Evolutionary conservation across 345 rosid genomes (phyloP), one percentile per base, ranked within the genome.

Genomic region (Laguncularia racemosa): DNA sequence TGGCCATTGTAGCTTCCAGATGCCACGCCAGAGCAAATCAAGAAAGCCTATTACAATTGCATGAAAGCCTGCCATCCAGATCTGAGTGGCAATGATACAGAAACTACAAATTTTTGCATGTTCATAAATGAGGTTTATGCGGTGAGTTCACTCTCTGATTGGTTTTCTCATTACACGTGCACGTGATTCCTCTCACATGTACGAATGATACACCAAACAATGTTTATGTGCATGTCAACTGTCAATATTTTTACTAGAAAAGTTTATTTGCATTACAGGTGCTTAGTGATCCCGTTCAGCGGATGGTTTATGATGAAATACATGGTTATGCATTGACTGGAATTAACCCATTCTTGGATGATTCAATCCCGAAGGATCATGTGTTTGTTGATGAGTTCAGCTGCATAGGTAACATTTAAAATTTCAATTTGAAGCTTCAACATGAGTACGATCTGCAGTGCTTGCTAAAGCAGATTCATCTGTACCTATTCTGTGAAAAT

Each of bases 31-130:
- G 86, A 65, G 47, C 89, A 92, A 83, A 92, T 92, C 49, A 92
- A 86, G 83, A 83, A 84, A 71, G 97, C 99, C 0, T 92, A 92
- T 64, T 89, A 92, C 70, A 92, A 85, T 55, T 92, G 97, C 84
- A 92, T 92, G 96, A 92, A 89, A 67, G 81, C 84, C 50, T 92
- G 99, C 5, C 99, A 92, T 83, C 97, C 99, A 3, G 99, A 92
- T 47, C 74, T 92, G 68, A 92, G 96, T 48, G 99, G 97, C 2
- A 53, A 85, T 60, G 88, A 83, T 57, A 75, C 86, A 0, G 96
- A 86, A 58, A 81, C 89, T 12, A 92, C 84, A 2, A 92, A 92
- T 61, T 92, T 92, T 79, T 92, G 99, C 78, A 86, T 82, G 77
- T 92, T 92, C 85, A 83, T 92, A 12, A 92, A 89, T 26, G 99